A percentile compares a stretch with the other conserved stretches of the same genome.
These are phyloP conservation scores for Hemileccinum rubropunctum DNA, from an alignment of 768 basidiomycete species.

Conservation along the genomic window DNA sequence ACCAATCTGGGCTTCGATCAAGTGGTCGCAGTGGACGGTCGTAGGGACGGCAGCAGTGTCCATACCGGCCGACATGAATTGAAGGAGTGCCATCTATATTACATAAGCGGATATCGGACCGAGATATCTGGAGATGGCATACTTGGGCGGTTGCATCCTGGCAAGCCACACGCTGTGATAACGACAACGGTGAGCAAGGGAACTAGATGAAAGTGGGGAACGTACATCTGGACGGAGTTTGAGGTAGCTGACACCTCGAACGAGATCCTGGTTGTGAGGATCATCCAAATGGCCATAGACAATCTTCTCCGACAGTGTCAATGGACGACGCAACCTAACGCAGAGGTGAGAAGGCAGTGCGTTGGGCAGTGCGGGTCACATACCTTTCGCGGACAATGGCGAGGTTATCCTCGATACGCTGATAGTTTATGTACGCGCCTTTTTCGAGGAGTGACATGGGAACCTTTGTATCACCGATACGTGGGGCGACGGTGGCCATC, in stretches of 20 bases:
- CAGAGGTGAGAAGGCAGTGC: background rate
- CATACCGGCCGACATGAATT: constrained; percentile 99
- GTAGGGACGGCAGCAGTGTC: constrained; percentile 97
- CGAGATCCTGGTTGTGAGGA: constrained; percentile 86
- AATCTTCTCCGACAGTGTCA: constrained; percentile 96
- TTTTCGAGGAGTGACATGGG: constrained; percentile 85
- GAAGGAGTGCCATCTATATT: constrained; percentile 92
- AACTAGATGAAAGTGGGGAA: constrained; percentile 12
- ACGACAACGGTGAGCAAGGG: constrained; percentile 3
- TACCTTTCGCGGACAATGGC: constrained; percentile 86
- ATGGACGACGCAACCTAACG: constrained; percentile 76
- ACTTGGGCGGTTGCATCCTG: constrained; percentile 91
- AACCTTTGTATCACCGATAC: constrained; percentile 89
- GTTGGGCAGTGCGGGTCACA: constrained; percentile 25
- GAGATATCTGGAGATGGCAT: constrained; percentile 22
- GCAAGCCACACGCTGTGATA: constrained; percentile 74
- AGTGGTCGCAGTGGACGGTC: constrained; percentile 98
- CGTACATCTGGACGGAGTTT: constrained; percentile 96
- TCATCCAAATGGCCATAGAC: constrained; percentile 98
- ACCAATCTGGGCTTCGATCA: constrained; percentile 96
- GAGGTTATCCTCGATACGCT: constrained; percentile 97
- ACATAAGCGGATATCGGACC: constrained; percentile 24
- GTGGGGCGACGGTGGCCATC: constrained; percentile 77
- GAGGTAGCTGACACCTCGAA: constrained; percentile 91
- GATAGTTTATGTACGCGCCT: constrained; percentile 86